A percentile compares a stretch with the other conserved stretches of the same genome.
phyloP scores from a whole-genome alignment of 2,329 filamentous ascomycete species.

The Verticillium albo-atrum region DNA sequence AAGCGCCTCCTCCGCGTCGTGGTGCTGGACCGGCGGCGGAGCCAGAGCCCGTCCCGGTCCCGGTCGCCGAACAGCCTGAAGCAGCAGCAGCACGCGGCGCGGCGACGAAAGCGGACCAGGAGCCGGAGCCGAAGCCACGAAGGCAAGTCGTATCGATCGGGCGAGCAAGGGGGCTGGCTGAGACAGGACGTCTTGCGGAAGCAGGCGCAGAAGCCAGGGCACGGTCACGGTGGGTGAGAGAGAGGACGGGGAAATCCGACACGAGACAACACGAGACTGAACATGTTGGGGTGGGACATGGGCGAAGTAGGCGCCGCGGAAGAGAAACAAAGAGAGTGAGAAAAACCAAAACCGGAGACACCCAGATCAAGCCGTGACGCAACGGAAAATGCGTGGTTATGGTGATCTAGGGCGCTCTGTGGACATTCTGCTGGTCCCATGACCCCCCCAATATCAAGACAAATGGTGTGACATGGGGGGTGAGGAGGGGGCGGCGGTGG shows the following conservation, averaged over 20 bases:
- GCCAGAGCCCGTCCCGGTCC: slow-evolving; percentile 37
- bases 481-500: too few species aligned
- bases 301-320: too few species aligned
- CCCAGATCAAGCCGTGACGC: background rate
- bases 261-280: background rate
- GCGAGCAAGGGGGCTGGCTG: slow-evolving; percentile 4
- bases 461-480: background rate
- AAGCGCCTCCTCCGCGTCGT: slow-evolving; percentile 35
- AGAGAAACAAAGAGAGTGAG: too few species aligned
- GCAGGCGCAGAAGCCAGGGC: slow-evolving; percentile 3
- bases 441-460: background rate
- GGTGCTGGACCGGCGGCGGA: slow-evolving; percentile 34
- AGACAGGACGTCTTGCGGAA: slow-evolving; percentile 3
- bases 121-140: slow-evolving; percentile 27
- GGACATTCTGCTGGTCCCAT: background rate
- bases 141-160: slow-evolving; percentile 3
- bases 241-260: background rate
- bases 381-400: background rate
- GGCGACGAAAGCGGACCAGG: slow-evolving; percentile 31
- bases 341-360: too few species aligned
- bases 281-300: background rate
- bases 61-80: slow-evolving; percentile 25
- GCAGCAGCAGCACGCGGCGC: slow-evolving; percentile 21
- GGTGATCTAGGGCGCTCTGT: background rate
- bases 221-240: background rate